Evolutionary conservation across 1,284 basidiomycete genomes (phyloP).

Genomic region (Sphagnurus paluster): DNA sequence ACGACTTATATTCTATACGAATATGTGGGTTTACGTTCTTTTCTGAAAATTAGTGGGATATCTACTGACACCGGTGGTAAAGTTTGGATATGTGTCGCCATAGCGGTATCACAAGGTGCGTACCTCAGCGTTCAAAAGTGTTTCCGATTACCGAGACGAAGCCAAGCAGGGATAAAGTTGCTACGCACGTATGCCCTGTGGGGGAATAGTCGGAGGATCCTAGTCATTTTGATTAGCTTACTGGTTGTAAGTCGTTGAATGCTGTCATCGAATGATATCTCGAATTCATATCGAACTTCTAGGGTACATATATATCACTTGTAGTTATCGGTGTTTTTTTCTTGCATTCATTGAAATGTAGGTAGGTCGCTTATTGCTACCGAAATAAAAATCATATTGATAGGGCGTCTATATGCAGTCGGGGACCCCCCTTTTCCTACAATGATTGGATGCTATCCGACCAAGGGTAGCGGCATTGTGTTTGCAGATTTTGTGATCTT

Average conservation of each 20-base stretch:
- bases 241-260: neutral
- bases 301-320: constrained; percentile 9
- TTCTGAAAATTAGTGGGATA: too few relatives aligned
- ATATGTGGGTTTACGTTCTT: too few relatives aligned
- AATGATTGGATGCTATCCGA: neutral
- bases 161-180: constrained; percentile 15
- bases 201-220: constrained; percentile 13
- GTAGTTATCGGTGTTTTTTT: constrained; percentile 5
- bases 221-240: constrained; percentile 8
- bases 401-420: neutral
- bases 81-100: constrained; percentile 9
- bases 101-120: constrained; percentile 10
- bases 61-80: too few relatives aligned
- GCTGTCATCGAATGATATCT: neutral
- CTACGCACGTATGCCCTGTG: constrained; percentile 22
- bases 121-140: neutral
- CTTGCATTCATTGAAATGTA: constrained; percentile 10
- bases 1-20: too few relatives aligned
- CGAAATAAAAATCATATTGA: neutral
- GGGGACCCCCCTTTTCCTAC: neutral
- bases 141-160: neutral
- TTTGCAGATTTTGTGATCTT: constrained; percentile 1
- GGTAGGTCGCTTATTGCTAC: neutral
- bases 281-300: neutral
- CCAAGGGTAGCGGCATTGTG: neutral